Conservation (phyloP, 345 rosid genomes). For the Turnera subulata region DNA sequence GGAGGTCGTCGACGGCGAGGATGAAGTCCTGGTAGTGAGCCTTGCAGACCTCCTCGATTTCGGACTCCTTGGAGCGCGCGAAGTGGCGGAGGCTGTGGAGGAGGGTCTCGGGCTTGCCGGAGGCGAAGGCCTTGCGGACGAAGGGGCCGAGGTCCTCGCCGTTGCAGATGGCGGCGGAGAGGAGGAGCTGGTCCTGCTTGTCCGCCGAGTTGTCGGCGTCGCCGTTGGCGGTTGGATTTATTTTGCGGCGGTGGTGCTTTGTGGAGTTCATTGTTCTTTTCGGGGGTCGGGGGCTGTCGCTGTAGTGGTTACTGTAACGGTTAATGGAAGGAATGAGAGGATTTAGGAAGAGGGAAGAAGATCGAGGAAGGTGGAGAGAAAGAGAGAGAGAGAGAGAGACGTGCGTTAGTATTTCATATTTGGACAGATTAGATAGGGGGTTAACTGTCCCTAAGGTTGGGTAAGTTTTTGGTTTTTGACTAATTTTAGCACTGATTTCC, state of each 20-base stretch:
- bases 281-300: too few relatives aligned
- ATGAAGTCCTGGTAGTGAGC: conserved; percentile 99
- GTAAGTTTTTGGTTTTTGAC: background rate
- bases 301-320: background rate
- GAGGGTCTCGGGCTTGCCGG: conserved; percentile 82
- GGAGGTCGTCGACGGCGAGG: conserved; percentile 94
- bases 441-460: background rate
- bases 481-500: background rate
- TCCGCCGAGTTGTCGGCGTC: conserved; percentile 68
- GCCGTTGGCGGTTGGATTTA: conserved; percentile 41
- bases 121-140: conserved; percentile 73
- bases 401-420: background rate
- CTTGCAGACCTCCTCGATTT: conserved; percentile 96
- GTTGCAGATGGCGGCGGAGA: conserved; percentile 88
- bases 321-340: background rate
- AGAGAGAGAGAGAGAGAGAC: background rate
- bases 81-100: conserved; percentile 85
- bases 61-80: conserved; percentile 84
- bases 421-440: background rate
- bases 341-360: background rate
- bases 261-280: conserved; percentile 41
- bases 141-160: conserved; percentile 91
- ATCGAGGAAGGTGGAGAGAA: background rate
- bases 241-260: conserved; percentile 73
- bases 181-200: conserved; percentile 72